Percentiles rank a stretch among this genome's conserved stretches.
phyloP scores from a whole-genome alignment of 208 protist genomes.

The Blastocrithidia nonstop region DNA sequence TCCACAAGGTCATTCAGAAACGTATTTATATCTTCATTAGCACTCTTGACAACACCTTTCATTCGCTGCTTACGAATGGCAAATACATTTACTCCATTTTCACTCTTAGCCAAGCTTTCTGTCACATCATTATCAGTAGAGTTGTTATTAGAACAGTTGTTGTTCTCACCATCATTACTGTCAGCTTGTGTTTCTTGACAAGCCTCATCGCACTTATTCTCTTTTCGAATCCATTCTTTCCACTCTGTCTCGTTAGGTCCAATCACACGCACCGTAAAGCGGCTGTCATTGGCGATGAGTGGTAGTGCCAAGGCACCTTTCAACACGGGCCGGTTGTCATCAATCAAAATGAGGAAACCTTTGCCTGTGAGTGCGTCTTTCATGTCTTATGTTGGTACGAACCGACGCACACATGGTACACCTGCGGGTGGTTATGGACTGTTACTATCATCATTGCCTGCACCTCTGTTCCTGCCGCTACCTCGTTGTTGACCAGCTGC shows the following conservation, averaged over 20 bases:
- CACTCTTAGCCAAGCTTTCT: conserved; percentile 9
- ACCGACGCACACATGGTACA: conserved; percentile 3
- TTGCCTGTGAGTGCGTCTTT: conserved; percentile 25
- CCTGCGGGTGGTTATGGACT: not conserved
- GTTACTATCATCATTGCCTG: too few species aligned
- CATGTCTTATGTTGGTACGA: conserved; percentile 36
- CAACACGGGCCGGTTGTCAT: conserved; percentile 8
- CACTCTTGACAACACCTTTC: conserved; percentile 25
- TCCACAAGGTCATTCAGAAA: conserved; percentile 50
- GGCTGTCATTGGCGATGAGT: conserved; percentile 22
- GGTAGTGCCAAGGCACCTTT: conserved; percentile 19
- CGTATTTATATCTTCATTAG: conserved; percentile 14
- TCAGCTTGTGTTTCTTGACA: too few species aligned
- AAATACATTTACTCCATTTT: conserved; percentile 13
- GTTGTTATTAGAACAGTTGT: not conserved
- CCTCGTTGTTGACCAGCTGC: conserved; percentile 1
- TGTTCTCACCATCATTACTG: not conserved
- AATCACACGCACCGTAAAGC: conserved; percentile 55
- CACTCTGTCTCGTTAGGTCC: conserved; percentile 20
- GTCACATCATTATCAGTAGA: conserved; percentile 2
- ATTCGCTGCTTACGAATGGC: conserved; percentile 44
- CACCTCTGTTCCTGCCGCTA: conserved; percentile 1
- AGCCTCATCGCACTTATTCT: not conserved
- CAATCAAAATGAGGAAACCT: conserved; percentile 56
- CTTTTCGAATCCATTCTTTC: conserved; percentile 21